Conservation (phyloP, 768 basidiomycete species). For the Sistotremastrum suecicum region DNA sequence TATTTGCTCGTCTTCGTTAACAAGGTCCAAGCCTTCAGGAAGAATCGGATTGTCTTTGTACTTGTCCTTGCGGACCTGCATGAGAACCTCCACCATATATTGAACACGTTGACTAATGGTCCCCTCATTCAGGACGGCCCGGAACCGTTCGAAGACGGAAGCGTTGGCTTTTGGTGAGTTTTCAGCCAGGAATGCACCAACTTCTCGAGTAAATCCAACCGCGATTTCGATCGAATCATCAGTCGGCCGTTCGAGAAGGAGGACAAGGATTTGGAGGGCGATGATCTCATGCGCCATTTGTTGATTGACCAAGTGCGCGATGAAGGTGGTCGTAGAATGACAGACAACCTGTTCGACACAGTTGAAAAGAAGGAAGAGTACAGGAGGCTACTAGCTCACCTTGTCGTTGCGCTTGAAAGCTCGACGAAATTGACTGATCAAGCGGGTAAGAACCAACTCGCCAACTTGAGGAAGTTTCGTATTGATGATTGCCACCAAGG, state of each 20-base stretch:
- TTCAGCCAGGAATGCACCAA: slow-evolving; percentile 87
- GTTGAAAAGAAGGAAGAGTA: too few species aligned
- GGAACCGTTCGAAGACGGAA: slow-evolving; percentile 92
- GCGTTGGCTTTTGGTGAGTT: slow-evolving; percentile 91
- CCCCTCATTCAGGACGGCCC: slow-evolving; percentile 91
- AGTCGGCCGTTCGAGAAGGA: slow-evolving; percentile 91
- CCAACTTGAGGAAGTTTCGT: slow-evolving; percentile 95
- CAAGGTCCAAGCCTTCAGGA: slow-evolving; percentile 88
- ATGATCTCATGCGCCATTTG: slow-evolving; percentile 87
- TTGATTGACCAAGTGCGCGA: slow-evolving; percentile 60
- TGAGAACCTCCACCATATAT: slow-evolving; percentile 98
- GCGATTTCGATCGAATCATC: slow-evolving; percentile 98
- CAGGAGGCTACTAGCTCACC: slow-evolving; percentile 27
- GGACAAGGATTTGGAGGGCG: slow-evolving; percentile 86
- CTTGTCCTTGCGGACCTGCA: slow-evolving; percentile 98
- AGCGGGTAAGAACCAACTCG: slow-evolving; percentile 74
- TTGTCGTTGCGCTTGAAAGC: slow-evolving; percentile 97
- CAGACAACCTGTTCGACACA: slow-evolving; percentile 58
- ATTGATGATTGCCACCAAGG: slow-evolving; percentile 88
- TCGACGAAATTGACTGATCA: slow-evolving; percentile 90
- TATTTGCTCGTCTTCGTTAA: slow-evolving; percentile 96
- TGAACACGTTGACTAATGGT: slow-evolving; percentile 91
- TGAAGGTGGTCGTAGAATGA: slow-evolving; percentile 82
- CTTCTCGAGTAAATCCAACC: slow-evolving; percentile 94
- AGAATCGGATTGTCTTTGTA: slow-evolving; percentile 97